Evolutionary conservation across 768 basidiomycete species (phyloP).

Genomic region (Leucogyrophana mollusca): DNA sequence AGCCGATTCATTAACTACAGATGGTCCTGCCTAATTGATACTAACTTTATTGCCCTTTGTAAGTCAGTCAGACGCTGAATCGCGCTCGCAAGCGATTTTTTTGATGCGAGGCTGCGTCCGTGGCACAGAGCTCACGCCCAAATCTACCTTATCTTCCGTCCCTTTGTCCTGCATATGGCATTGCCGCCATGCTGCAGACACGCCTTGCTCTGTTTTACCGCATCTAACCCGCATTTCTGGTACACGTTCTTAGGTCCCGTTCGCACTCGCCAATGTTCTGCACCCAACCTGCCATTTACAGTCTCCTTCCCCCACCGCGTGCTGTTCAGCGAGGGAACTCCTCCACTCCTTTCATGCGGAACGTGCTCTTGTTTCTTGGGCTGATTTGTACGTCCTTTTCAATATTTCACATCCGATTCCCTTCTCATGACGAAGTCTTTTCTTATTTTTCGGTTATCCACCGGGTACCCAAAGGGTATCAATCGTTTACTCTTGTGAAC

Average conservation of each 20-base stretch:
- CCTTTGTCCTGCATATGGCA: constrained; percentile 58
- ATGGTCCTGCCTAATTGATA: constrained; percentile 28
- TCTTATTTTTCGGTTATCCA: constrained; percentile 25
- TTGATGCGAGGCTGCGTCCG: constrained; percentile 16
- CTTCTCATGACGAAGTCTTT: constrained; percentile 24
- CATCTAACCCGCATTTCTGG: constrained; percentile 64
- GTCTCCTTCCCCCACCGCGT: constrained; percentile 42
- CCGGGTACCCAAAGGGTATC: no score
- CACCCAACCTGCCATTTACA: constrained; percentile 57
- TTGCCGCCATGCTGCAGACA: constrained; percentile 62
- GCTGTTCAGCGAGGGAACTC: constrained; percentile 24
- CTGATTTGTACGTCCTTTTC: constrained; percentile 31
- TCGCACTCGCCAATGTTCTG: constrained; percentile 48
- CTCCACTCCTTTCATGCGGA: no score
- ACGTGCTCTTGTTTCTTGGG: constrained; percentile 19
- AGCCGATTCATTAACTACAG: constrained; percentile 19
- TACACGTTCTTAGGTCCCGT: constrained; percentile 60
- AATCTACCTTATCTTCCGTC: constrained; percentile 51
- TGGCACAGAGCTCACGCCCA: constrained; percentile 18
- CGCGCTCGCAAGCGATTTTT: constrained; percentile 2
- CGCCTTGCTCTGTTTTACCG: constrained; percentile 43
- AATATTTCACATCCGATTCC: constrained; percentile 21
- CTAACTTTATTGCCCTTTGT: constrained; percentile 5
- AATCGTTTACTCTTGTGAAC: constrained; percentile 18
- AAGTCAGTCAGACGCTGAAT: constrained; percentile 1